These are phyloP conservation scores for Jamesozyma rosinii DNA, from an alignment of 805 yeast genomes.

Conservation along the genomic window DNA sequence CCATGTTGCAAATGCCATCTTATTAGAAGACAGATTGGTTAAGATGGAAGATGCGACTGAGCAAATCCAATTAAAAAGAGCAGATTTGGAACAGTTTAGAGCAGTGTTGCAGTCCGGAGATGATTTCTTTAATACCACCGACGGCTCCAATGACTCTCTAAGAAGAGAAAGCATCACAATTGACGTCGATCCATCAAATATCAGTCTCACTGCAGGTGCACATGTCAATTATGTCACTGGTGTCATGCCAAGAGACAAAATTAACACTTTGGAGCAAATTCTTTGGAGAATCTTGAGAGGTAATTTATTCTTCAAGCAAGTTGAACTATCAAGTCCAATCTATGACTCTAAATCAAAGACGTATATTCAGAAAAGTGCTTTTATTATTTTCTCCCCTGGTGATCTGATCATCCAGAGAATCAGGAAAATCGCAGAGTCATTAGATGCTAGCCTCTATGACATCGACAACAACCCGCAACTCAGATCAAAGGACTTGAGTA, in stretches of 20 bases:
- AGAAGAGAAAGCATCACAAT: slow-evolving; percentile 10
- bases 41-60: slow-evolving; percentile 66
- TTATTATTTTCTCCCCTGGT: slow-evolving; percentile 66
- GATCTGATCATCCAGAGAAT: slow-evolving; percentile 49
- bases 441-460: slow-evolving; percentile 52
- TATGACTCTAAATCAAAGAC: slow-evolving; percentile 46
- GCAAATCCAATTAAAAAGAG: slow-evolving; percentile 44
- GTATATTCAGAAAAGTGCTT: slow-evolving; percentile 46
- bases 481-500: slow-evolving; percentile 33
- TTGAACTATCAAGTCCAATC: slow-evolving; percentile 46
- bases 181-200: slow-evolving; percentile 22
- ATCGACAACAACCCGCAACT: slow-evolving; percentile 37
- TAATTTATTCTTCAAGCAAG: slow-evolving; percentile 52
- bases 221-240: slow-evolving; percentile 51
- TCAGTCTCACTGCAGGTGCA: slow-evolving; percentile 6
- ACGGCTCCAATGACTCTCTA: slow-evolving; percentile 6
- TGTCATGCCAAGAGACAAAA: slow-evolving; percentile 52
- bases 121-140: slow-evolving; percentile 34
- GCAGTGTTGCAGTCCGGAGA: slow-evolving; percentile 43
- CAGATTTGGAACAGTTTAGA: slow-evolving; percentile 55
- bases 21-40: slow-evolving; percentile 63
- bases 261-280: slow-evolving; percentile 53
- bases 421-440: slow-evolving; percentile 57
- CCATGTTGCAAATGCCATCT: slow-evolving; percentile 48
- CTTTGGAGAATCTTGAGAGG: slow-evolving; percentile 71